These are phyloP conservation scores for Kluyveromyces siamensis DNA, from an alignment of 805 yeast genomes.

Conservation along the genomic window DNA sequence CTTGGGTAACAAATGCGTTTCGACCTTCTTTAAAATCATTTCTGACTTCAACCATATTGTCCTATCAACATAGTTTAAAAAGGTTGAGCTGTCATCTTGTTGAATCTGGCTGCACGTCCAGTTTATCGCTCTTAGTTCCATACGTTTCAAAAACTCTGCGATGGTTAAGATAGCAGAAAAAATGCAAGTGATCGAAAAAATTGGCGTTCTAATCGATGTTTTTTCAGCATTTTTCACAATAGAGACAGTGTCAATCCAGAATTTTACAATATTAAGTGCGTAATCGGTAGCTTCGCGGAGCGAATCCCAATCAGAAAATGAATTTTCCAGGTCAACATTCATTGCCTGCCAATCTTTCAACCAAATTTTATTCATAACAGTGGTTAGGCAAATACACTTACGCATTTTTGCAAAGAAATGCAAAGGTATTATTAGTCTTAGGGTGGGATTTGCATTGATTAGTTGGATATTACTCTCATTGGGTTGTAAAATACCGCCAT, in stretches of 20 bases:
- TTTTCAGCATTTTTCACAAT: constrained; percentile 55
- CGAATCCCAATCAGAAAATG: constrained; percentile 50
- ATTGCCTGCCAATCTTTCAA: constrained; percentile 59
- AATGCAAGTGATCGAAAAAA: constrained; percentile 62
- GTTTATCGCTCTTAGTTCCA: constrained; percentile 45
- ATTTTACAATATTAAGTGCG: constrained; percentile 48
- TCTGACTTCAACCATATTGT: constrained; percentile 61
- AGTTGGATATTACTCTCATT: constrained; percentile 32
- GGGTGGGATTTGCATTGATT: constrained; percentile 43
- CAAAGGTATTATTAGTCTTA: constrained; percentile 59
- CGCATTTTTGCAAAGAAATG: constrained; percentile 59
- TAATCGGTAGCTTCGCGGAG: constrained; percentile 53
- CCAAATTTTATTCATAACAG: constrained; percentile 53
- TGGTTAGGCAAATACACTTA: constrained; percentile 51
- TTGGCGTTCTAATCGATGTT: constrained; percentile 65
- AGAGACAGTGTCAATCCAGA: constrained; percentile 68
- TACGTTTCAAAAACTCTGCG: constrained; percentile 49
- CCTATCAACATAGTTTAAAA: constrained; percentile 41
- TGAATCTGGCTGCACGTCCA: constrained; percentile 17
- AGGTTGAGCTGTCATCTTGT: constrained; percentile 4
- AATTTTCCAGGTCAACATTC: constrained; percentile 41
- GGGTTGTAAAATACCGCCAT: constrained; percentile 54
- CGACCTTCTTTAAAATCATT: constrained; percentile 49
- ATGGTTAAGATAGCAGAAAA: constrained; percentile 54
- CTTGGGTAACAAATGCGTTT: constrained; percentile 44